Evolutionary conservation across 192 early-diverging fungal genomes (phyloP), one percentile per base, ranked within the genome.

Genomic region (Coemansia sp.): DNA sequence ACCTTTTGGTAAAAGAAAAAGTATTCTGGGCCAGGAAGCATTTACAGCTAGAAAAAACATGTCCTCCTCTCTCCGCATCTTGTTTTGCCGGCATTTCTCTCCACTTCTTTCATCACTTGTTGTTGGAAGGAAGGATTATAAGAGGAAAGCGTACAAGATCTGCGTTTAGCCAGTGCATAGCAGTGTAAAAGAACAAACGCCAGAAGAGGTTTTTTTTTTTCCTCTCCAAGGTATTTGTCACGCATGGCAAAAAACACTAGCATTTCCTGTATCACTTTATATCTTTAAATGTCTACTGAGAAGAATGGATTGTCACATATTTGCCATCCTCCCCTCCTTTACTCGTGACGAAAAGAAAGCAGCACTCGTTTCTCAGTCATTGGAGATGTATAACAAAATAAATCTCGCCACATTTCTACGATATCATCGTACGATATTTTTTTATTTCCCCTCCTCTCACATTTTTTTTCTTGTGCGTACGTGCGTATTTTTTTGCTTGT

Each of bases 341-440:
- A 48, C 46, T n/a, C 13, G 15, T 48, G 46, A 48, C 46, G 5
- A 11, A 48, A 48, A 48, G n/a, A n/a, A 45, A 45, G 32, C 32
- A 45, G 46, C 46, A 4, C 46, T 4, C 32, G 2, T 32, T 32
- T 32, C 15, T 48, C 15, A 45, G 43, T 45, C 43, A 45, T 48
- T 15, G 2, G 46, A 48, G 16, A n/a, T n/a, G n/a, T 48, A 32
- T 32, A 32, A 32, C 32, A n/a, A 48, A 16, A 12, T 16, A 48
- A 48, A 48, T 16, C 46, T 48, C 46, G 46, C 46, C 46, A 48
- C 46, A 16, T 48, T 48, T 48, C 16, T 48, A 12, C 11, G 19
- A 60, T 40, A 60, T 40, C 16, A 60, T 42, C 58, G 39, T 58
- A 43, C 16, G 16, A 21, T 36, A 39, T 37, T 66, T 62, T 36